Conservation (phyloP, 2,329 filamentous ascomycete species). For the Aplosporella prunicola region DNA sequence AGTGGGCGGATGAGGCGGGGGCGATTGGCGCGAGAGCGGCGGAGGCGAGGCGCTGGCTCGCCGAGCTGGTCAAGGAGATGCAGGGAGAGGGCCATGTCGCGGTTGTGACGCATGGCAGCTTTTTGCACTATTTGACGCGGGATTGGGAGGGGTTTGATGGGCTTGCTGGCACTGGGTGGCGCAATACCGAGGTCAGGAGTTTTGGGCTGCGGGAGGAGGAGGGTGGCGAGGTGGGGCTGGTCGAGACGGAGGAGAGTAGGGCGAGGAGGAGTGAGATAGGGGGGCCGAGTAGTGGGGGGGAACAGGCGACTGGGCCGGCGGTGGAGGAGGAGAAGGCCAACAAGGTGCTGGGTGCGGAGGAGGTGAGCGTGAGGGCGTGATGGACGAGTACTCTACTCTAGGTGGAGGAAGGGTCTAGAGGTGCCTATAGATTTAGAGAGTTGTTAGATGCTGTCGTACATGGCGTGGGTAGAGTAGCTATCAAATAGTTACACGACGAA, state of each 20-base stretch:
- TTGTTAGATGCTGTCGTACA: no score
- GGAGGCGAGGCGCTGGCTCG: slow-evolving; percentile 51
- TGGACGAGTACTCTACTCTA: no score
- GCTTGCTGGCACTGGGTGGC: slow-evolving; percentile 57
- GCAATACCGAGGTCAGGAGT: slow-evolving; percentile 62
- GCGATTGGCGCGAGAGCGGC: slow-evolving; percentile 53
- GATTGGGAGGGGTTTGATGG: slow-evolving; percentile 58
- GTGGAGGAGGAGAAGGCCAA: no score
- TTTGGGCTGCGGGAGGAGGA: slow-evolving; percentile 50
- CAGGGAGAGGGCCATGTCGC: slow-evolving; percentile 57
- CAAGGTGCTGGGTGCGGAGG: no score
- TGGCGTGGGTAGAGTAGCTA: no score
- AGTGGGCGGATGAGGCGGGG: slow-evolving; percentile 21
- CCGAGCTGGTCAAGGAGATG: slow-evolving; percentile 14
- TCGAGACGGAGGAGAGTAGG: slow-evolving; percentile 26
- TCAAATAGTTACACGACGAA: no score
- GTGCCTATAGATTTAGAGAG: no score
- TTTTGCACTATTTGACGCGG: slow-evolving; percentile 75
- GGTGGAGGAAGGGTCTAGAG: no score
- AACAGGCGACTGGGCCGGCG: no score
- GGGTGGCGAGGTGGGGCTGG: slow-evolving; percentile 19
- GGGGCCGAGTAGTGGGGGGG: no score
- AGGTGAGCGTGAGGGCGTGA: no score
- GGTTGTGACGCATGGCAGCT: slow-evolving; percentile 73
- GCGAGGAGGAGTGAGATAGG: no score